phyloP scores from a whole-genome alignment of 768 basidiomycete species.

The Suillus subalutaceus region DNA sequence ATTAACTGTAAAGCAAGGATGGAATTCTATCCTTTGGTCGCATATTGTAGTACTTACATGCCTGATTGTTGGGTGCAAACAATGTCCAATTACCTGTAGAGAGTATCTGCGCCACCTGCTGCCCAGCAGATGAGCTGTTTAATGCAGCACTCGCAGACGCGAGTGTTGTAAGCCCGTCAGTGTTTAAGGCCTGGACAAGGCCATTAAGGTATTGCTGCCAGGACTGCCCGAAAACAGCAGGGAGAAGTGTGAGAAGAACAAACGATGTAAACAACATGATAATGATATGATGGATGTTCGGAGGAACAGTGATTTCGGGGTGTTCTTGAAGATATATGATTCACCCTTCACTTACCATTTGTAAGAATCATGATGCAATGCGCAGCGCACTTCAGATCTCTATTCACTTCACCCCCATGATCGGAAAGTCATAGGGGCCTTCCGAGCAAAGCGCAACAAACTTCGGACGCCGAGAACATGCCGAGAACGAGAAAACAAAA shows the following conservation, averaged over 20 bases:
- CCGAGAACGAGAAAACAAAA: background rate
- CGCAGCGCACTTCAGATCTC: conserved; percentile 17
- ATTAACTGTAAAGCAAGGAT: conserved; percentile 19
- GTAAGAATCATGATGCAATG: conserved; percentile 32
- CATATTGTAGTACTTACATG: conserved; percentile 42
- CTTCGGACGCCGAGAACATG: background rate
- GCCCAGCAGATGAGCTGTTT: conserved; percentile 47
- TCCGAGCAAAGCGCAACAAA: background rate
- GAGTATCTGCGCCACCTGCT: conserved; percentile 45
- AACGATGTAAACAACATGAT: conserved; percentile 25
- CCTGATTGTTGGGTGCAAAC: conserved; percentile 59
- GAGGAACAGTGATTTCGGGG: background rate
- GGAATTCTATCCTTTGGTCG: background rate
- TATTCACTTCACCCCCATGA: background rate
- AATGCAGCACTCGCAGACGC: conserved; percentile 41
- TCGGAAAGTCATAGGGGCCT: background rate
- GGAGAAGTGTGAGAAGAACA: conserved; percentile 24
- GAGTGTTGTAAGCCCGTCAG: conserved; percentile 45
- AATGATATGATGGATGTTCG: conserved; percentile 19
- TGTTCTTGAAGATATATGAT: background rate
- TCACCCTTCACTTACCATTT: background rate
- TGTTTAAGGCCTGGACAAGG: conserved; percentile 41
- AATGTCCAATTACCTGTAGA: conserved; percentile 49
- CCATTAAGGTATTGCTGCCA: conserved; percentile 32
- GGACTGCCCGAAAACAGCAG: conserved; percentile 29